These are phyloP conservation scores for Luzula sylvatica DNA, from an alignment of 176 grass and related monocot genomes.

Conservation along the genomic window DNA sequence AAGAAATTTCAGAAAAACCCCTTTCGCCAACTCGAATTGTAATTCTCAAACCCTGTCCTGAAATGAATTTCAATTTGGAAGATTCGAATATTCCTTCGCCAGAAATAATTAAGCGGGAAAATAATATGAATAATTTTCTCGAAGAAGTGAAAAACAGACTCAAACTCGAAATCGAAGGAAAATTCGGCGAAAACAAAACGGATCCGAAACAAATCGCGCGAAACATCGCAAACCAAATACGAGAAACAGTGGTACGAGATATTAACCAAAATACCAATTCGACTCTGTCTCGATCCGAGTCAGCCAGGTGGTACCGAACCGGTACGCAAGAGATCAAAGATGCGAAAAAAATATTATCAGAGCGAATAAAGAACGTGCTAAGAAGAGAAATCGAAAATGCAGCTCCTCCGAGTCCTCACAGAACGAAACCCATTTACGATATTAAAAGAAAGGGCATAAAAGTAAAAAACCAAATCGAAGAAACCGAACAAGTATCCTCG, in stretches of 20 bases:
- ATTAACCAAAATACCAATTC: too few relatives aligned
- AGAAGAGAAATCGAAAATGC: constrained; percentile 39
- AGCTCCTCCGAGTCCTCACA: constrained; percentile 17
- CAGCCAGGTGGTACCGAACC: constrained; percentile 45
- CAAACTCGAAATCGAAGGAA: constrained; percentile 69
- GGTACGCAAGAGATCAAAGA: constrained; percentile 30
- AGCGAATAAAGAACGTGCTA: constrained; percentile 57
- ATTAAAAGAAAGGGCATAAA: constrained; percentile 22
- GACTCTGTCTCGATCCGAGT: constrained; percentile 43
- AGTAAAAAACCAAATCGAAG: constrained; percentile 8
- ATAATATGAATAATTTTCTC: constrained; percentile 81
- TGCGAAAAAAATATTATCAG: constrained; percentile 54
- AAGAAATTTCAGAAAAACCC: constrained; percentile 23
- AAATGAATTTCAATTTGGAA: constrained; percentile 51
- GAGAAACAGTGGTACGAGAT: constrained; percentile 52
- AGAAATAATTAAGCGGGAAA: constrained; percentile 66
- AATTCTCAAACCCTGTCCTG: constrained; percentile 73
- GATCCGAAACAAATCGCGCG: constrained; percentile 64
- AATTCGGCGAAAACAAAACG: constrained; percentile 5
- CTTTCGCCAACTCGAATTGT: constrained; percentile 68
- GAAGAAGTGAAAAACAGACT: constrained; percentile 90
- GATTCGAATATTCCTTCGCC: constrained; percentile 72
- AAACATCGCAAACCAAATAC: constrained; percentile 64
- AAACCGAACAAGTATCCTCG: constrained; percentile 31
- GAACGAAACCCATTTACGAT: constrained; percentile 20